Percentiles rank a stretch among this genome's conserved stretches.
These are phyloP conservation scores for Aphanomyces invadans DNA, from an alignment of 352 stramenopile genomes.

Conservation along the genomic window DNA sequence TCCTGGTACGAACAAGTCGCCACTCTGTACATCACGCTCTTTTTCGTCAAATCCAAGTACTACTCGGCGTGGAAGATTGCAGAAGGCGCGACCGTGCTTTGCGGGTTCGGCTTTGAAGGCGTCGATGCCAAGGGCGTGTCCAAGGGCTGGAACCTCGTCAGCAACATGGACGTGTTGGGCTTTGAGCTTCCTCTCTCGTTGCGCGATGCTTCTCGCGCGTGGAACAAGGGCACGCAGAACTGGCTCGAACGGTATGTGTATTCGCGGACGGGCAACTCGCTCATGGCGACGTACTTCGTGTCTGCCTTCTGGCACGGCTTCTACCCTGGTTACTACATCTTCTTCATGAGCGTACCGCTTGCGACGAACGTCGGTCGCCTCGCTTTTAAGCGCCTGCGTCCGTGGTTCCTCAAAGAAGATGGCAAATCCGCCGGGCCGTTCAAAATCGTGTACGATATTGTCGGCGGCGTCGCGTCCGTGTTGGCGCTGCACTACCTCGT, in stretches of 20 bases:
- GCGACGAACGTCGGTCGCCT: constrained; percentile 62
- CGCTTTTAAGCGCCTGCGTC: constrained; percentile 52
- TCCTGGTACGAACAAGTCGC: constrained; percentile 54
- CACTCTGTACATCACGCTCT: constrained; percentile 86
- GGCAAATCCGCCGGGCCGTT: constrained; percentile 42
- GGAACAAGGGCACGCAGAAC: constrained; percentile 96
- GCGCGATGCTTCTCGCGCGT: constrained; percentile 81
- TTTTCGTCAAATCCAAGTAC: constrained; percentile 92
- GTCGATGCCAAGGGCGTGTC: constrained; percentile 82
- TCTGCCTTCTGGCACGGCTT: constrained; percentile 96
- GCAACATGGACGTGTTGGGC: constrained; percentile 94
- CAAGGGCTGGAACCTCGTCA: constrained; percentile 90
- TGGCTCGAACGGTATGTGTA: constrained; percentile 95
- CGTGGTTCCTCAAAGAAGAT: constrained; percentile 53
- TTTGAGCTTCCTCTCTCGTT: constrained; percentile 92
- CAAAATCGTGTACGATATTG: constrained; percentile 48
- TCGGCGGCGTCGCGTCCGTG: constrained; percentile 40
- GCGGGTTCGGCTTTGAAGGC: constrained; percentile 90
- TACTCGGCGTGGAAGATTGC: constrained; percentile 95
- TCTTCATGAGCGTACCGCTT: constrained; percentile 86
- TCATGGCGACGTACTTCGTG: constrained; percentile 88
- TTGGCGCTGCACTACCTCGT: constrained; percentile 62
- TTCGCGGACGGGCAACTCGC: constrained; percentile 85
- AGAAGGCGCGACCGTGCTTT: constrained; percentile 74
- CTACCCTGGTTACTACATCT: constrained; percentile 95